Conservation (phyloP, 2,329 filamentous ascomycete species). For the Metarhizium robertsii region DNA sequence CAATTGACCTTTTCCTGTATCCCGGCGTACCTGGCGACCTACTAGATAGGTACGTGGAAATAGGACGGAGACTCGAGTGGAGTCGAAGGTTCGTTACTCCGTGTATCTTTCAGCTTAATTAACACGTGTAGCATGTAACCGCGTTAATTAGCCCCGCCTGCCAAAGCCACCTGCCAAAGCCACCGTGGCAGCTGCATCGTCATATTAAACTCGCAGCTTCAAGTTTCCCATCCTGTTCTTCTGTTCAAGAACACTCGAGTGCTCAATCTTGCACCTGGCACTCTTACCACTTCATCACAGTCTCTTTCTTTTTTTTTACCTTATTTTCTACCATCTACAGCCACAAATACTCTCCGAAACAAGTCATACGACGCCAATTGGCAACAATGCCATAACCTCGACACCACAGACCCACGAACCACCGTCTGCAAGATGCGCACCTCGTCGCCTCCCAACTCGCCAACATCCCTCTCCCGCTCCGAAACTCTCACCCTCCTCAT, state of each 20-base stretch:
- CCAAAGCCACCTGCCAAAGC: constrained; percentile 1
- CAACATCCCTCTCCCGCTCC: constrained; percentile 35
- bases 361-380: background rate
- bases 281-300: background rate
- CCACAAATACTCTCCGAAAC: background rate
- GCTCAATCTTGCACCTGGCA: no score
- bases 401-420: background rate
- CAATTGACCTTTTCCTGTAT: no score
- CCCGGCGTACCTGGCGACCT: no score
- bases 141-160: background rate
- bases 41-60: no score
- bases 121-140: background rate
- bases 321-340: background rate
- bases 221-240: background rate
- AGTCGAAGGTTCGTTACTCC: no score
- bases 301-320: background rate
- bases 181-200: constrained; percentile 3
- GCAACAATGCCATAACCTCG: background rate
- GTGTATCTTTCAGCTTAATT: background rate
- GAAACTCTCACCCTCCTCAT: constrained; percentile 49
- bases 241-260: background rate
- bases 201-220: background rate
- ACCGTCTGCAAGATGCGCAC: constrained; percentile 1
- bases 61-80: no score
- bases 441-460: constrained; percentile 15